Evolutionary conservation across 768 basidiomycete species (phyloP).

Genomic region (Tubosaeta brunneosetosa): DNA sequence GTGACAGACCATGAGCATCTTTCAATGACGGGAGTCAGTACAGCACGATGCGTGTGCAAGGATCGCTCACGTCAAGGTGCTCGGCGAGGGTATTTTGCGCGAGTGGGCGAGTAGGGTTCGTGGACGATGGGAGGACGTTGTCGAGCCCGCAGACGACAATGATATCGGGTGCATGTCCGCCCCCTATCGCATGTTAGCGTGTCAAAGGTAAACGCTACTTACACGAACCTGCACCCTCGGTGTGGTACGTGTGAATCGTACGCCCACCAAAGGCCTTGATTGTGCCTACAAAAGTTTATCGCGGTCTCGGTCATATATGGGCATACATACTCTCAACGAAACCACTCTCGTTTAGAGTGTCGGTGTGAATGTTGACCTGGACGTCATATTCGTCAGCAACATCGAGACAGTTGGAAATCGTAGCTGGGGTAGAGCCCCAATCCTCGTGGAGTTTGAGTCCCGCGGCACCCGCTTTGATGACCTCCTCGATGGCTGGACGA

Average conservation of each 20-base stretch:
- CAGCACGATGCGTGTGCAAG: not conserved
- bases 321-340: slow-evolving; percentile 79
- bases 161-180: slow-evolving; percentile 97
- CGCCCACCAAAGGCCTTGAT: slow-evolving; percentile 85
- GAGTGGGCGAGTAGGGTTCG: slow-evolving; percentile 94
- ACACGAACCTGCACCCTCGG: slow-evolving; percentile 79
- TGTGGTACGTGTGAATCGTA: slow-evolving; percentile 97
- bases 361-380: slow-evolving; percentile 93
- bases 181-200: slow-evolving; percentile 43
- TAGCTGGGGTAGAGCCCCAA: slow-evolving; percentile 89
- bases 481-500: slow-evolving; percentile 65
- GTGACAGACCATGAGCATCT: slow-evolving; percentile 99
- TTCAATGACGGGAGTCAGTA: slow-evolving; percentile 2
- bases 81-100: slow-evolving; percentile 91
- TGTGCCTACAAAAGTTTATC: slow-evolving; percentile 50
- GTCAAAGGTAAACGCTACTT: not conserved
- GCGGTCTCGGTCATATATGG: not conserved
- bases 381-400: slow-evolving; percentile 91
- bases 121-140: slow-evolving; percentile 93
- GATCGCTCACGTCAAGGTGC: slow-evolving; percentile 79
- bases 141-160: slow-evolving; percentile 89
- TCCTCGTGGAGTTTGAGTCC: slow-evolving; percentile 97
- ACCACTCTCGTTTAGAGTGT: slow-evolving; percentile 95
- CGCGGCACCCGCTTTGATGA: slow-evolving; percentile 76
- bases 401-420: slow-evolving; percentile 70